Conservation (phyloP, 495 filamentous ascomycete genomes). For the Stereocaulon alpinum region DNA sequence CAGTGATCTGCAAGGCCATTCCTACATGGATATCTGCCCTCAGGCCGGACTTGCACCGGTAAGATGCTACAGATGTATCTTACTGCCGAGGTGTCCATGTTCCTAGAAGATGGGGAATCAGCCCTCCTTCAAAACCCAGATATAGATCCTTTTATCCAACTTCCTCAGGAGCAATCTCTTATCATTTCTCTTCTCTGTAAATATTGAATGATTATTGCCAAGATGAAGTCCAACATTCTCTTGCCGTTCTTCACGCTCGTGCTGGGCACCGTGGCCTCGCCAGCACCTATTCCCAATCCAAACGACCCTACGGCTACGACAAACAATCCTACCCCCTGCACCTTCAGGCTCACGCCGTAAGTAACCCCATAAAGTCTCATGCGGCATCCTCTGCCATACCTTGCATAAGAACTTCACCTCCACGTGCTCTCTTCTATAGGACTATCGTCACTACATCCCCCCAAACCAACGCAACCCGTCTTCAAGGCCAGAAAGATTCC, state of each 20-base stretch:
- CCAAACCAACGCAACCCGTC: neutral
- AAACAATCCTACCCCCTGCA: no score
- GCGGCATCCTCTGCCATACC: no score
- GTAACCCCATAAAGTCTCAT: no score
- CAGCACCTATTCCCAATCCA: slow-evolving; percentile 5
- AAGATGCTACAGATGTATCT: neutral
- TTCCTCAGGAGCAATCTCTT: neutral
- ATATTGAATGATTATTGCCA: neutral
- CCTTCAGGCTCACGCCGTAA: slow-evolving; percentile 1
- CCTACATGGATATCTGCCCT: neutral
- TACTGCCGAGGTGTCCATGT: neutral
- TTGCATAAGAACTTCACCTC: no score
- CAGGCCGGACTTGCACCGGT: neutral
- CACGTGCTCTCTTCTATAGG: neutral
- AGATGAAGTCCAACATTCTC: slow-evolving; percentile 1
- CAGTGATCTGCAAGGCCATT: neutral
- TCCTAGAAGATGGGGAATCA: neutral
- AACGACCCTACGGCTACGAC: neutral
- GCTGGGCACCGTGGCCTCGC: slow-evolving; percentile 1
- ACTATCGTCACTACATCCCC: no score
- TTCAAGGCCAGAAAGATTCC: neutral
- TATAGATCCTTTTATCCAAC: neutral
- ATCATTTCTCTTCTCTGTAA: neutral
- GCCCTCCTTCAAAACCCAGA: neutral
- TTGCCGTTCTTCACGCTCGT: neutral